Percentiles rank a stretch among this genome's conserved stretches.
Conservation (phyloP, 2,329 filamentous ascomycete genomes). For the Hypomyces rosellus region DNA sequence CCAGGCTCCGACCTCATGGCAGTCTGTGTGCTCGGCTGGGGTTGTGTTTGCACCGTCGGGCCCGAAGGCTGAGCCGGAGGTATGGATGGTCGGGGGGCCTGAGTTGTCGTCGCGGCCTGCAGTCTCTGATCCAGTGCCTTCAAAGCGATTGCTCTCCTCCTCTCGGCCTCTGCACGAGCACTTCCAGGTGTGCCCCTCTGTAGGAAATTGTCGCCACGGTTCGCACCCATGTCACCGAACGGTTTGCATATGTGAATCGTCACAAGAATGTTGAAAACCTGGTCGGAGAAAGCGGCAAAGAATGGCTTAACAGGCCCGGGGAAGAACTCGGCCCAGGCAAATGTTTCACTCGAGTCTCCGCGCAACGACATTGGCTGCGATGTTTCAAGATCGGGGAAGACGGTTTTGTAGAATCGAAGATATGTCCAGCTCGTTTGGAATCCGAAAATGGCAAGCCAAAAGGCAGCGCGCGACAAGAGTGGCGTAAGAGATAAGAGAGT, state of each 20-base stretch:
- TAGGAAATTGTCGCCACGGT: conserved; percentile 55
- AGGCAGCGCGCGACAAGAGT: conserved; percentile 60
- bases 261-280: conserved; percentile 69
- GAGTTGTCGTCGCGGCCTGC: conserved; percentile 63
- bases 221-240: conserved; percentile 75
- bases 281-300: conserved; percentile 65
- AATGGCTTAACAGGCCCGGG: conserved; percentile 75
- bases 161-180: conserved; percentile 85
- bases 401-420: conserved; percentile 85
- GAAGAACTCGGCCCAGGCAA: conserved; percentile 94
- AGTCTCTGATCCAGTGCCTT: conserved; percentile 89
- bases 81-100: conserved; percentile 20
- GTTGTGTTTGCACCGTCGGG: conserved; percentile 52
- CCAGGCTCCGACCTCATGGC: conserved; percentile 51
- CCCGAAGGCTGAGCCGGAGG: conserved; percentile 38
- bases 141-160: conserved; percentile 79
- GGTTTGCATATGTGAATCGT: conserved; percentile 73
- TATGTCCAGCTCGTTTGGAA: conserved; percentile 91
- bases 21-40: conserved; percentile 48
- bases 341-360: conserved; percentile 92
- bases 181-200: conserved; percentile 55
- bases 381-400: conserved; percentile 61
- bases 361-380: conserved; percentile 59
- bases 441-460: conserved; percentile 73
- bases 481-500: conserved; percentile 56